Evolutionary conservation across 768 basidiomycete species (phyloP).

Genomic region (Xanthoconium stramineum): DNA sequence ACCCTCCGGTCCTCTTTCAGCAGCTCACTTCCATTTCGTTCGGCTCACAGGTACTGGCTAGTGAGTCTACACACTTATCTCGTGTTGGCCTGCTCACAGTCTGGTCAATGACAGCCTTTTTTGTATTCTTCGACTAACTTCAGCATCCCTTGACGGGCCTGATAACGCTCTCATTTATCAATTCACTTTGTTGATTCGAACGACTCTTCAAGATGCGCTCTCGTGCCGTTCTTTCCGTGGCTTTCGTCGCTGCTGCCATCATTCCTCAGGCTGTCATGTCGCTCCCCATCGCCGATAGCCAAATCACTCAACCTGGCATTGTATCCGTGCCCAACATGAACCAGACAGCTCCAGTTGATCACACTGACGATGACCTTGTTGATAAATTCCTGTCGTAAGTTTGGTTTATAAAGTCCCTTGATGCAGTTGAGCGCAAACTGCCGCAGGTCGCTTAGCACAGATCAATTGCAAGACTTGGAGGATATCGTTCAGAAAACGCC

Average conservation of each 20-base stretch:
- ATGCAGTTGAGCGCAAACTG: not conserved
- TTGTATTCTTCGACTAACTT: constrained; percentile 8
- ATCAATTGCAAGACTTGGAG: not conserved
- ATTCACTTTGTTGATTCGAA: not conserved
- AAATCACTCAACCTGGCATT: not conserved
- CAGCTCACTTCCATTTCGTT: constrained; percentile 15
- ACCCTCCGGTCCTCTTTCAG: not conserved
- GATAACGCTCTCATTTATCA: constrained; percentile 6
- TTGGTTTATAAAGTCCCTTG: not conserved
- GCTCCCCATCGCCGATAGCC: not conserved
- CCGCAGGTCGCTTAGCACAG: not conserved
- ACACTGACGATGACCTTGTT: not conserved
- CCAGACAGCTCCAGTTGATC: not conserved
- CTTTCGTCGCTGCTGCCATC: constrained; percentile 1
- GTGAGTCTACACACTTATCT: constrained; percentile 7
- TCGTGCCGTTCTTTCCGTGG: not conserved
- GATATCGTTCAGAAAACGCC: not conserved
- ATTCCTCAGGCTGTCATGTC: constrained; percentile 3
- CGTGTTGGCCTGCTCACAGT: not conserved
- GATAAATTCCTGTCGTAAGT: not conserved
- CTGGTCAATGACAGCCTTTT: constrained; percentile 10
- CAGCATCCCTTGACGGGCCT: constrained; percentile 13
- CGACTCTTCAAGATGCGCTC: constrained; percentile 12
- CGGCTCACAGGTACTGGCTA: constrained; percentile 20
- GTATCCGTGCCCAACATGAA: not conserved